Conservation (phyloP, 305 asterid species). For the Fraxinus sp. region DNA sequence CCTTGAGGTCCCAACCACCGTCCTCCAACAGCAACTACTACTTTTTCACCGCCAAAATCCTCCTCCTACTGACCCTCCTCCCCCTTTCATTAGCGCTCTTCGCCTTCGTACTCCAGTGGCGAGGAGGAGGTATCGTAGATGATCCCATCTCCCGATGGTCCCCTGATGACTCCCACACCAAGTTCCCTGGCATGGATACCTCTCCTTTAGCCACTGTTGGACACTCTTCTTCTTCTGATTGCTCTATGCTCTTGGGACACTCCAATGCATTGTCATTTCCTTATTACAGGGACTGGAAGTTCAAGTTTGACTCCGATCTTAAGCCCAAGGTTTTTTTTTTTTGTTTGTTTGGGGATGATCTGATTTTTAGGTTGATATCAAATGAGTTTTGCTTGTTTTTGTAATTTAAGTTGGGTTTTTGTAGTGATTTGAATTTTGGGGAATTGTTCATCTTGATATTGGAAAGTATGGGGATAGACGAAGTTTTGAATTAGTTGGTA, state of each 20-base stretch:
- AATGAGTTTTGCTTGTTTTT: not conserved
- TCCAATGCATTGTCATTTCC: conserved; percentile 41
- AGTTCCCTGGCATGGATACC: conserved; percentile 39
- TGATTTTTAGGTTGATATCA: not conserved
- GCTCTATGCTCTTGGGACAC: conserved; percentile 33
- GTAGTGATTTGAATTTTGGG: not conserved
- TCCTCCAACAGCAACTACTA: not conserved
- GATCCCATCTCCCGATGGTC: conserved; percentile 19
- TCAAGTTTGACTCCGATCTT: conserved; percentile 42
- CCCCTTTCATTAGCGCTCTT: conserved; percentile 31
- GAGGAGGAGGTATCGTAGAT: conserved; percentile 25
- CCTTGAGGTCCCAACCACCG: conserved; percentile 9
- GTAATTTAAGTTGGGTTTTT: not conserved
- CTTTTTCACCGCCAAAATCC: conserved; percentile 16
- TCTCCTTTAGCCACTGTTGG: conserved; percentile 35
- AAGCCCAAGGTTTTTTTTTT: conserved; percentile 46
- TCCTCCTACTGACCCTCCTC: conserved; percentile 31
- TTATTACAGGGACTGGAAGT: conserved; percentile 52
- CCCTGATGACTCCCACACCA: not conserved
- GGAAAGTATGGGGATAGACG: not conserved
- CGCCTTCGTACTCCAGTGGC: conserved; percentile 40
- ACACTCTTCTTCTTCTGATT: conserved; percentile 35
- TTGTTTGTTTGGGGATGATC: not conserved
- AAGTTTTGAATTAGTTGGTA: not conserved
- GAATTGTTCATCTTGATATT: not conserved